Evolutionary conservation across 2,329 filamentous ascomycete genomes (phyloP).

Genomic region (Pleurostoma richardsiae): DNA sequence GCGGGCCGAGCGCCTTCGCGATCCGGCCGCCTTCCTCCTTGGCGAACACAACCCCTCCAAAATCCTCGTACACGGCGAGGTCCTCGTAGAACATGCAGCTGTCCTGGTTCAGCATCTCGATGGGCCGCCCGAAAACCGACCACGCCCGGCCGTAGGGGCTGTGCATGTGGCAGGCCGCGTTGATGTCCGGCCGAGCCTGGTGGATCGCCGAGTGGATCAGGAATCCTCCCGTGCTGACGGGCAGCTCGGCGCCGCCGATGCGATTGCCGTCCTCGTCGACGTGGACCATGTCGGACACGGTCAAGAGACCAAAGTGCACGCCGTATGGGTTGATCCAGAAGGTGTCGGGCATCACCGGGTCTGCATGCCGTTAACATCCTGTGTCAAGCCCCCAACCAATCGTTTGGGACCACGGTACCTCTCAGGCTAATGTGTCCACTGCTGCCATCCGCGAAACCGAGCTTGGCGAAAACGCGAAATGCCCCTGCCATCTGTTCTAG

Average conservation of each 20-base stretch:
- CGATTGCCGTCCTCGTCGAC: not conserved
- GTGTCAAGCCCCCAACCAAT: no score
- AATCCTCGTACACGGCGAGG: not conserved
- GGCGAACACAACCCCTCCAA: not conserved
- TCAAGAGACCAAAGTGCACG: not conserved
- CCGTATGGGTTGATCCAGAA: not conserved
- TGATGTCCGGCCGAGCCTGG: not conserved
- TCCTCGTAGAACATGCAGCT: not conserved
- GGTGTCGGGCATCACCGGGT: not conserved
- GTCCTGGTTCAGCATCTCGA: not conserved
- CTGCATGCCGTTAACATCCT: not conserved
- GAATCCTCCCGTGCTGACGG: not conserved
- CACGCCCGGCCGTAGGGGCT: not conserved
- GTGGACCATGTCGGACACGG: not conserved
- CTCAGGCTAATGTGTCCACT: constrained; percentile 40
- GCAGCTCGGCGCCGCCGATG: not conserved
- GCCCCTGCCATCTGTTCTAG: constrained; percentile 37
- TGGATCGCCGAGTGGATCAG: not conserved
- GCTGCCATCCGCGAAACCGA: constrained; percentile 39
- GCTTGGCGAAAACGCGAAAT: constrained; percentile 40
- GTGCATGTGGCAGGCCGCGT: not conserved
- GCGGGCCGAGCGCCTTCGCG: not conserved
- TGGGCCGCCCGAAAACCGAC: not conserved
- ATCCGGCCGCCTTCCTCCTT: not conserved
- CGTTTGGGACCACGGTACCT: not conserved